Conservation (phyloP, 2,329 filamentous ascomycete species). For the Ceratocystis colombiana region DNA sequence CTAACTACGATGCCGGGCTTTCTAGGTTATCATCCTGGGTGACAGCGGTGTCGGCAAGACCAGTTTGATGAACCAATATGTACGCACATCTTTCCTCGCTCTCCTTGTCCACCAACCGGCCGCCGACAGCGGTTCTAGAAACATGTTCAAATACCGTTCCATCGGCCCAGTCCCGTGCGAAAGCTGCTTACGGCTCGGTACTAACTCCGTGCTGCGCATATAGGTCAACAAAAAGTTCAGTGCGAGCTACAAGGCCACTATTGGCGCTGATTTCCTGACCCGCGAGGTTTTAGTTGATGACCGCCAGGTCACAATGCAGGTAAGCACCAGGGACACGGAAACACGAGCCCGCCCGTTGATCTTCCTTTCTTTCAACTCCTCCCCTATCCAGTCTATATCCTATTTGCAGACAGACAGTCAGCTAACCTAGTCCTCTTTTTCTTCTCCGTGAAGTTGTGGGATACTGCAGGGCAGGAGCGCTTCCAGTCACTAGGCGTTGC, state of each 20-base stretch:
- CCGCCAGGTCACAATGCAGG: slow-evolving; percentile 96
- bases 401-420: not conserved
- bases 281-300: slow-evolving; percentile 97
- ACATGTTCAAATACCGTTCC: not conserved
- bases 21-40: slow-evolving; percentile 92
- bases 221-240: slow-evolving; percentile 99
- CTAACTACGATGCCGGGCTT: slow-evolving; percentile 14
- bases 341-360: not conserved
- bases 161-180: not conserved
- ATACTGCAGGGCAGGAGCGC: slow-evolving; percentile 91
- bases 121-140: not conserved
- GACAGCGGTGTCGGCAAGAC: slow-evolving; percentile 99
- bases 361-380: not conserved
- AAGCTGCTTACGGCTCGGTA: not conserved
- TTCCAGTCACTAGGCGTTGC: slow-evolving; percentile 96
- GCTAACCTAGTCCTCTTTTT: not conserved
- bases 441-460: slow-evolving; percentile 62
- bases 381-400: not conserved
- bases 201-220: slow-evolving; percentile 17
- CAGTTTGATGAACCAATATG: slow-evolving; percentile 99
- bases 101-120: not conserved
- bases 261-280: slow-evolving; percentile 95
- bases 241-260: slow-evolving; percentile 98
- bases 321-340: slow-evolving; percentile 31
- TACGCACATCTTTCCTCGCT: slow-evolving; percentile 41